Evolutionary conservation across 2,329 filamentous ascomycete genomes (phyloP).

Genomic region (Ophiostoma quercus): DNA sequence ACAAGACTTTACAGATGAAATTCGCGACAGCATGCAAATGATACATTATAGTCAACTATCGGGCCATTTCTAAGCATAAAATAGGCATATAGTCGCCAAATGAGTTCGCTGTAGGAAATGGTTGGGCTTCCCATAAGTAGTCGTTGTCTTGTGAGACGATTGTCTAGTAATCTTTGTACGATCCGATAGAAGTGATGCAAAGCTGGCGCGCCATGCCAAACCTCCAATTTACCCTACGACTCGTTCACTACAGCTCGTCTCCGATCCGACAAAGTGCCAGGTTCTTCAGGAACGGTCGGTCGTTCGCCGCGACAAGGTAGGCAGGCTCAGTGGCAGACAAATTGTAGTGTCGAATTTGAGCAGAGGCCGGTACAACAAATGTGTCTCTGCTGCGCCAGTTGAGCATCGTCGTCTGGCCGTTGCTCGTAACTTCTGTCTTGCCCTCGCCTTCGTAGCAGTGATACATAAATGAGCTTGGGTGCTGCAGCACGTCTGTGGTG

Average conservation of each 20-base stretch:
- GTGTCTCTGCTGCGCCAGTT: neutral
- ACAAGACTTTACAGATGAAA: neutral
- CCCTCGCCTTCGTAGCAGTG: conserved; percentile 16
- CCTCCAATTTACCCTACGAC: neutral
- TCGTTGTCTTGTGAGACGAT: neutral
- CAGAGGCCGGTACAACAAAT: neutral
- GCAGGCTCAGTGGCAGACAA: neutral
- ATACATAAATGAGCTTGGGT: conserved; percentile 15
- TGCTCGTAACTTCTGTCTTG: conserved; percentile 1
- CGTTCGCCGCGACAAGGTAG: neutral
- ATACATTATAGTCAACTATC: neutral
- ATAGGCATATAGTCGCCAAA: neutral
- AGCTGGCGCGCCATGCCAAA: neutral
- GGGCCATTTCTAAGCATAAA: neutral
- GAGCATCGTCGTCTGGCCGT: neutral
- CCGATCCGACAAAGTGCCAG: neutral
- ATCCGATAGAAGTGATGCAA: neutral
- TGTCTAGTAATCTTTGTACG: neutral
- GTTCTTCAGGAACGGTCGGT: neutral
- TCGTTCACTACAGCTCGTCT: neutral
- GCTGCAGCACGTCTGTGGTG: conserved; percentile 3
- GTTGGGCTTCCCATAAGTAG: neutral
- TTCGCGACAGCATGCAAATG: neutral
- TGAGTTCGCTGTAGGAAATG: neutral
- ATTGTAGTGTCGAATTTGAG: neutral